These are phyloP conservation scores for Entophlyctis helioformis DNA, from an alignment of 192 early-diverging fungal species.

Conservation along the genomic window DNA sequence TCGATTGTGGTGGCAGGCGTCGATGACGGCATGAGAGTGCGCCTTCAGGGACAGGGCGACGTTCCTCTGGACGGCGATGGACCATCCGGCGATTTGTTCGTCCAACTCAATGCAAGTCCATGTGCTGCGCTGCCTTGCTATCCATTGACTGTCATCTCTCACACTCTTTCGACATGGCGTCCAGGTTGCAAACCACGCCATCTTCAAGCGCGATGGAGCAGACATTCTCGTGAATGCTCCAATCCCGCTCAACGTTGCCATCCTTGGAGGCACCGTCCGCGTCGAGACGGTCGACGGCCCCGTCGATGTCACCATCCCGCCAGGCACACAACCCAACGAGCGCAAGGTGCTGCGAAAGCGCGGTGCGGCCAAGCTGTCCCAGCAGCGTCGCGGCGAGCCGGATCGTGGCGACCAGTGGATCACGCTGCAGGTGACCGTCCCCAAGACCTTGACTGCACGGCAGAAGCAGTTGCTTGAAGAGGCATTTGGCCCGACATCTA, in stretches of 20 bases:
- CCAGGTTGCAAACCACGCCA: conserved; percentile 31
- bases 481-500: conserved; percentile 51
- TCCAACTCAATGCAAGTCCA: conserved; percentile 47
- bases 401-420: conserved; percentile 86
- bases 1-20: too few relatives aligned
- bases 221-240: conserved; percentile 63
- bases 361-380: conserved; percentile 56
- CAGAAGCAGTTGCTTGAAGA: conserved; percentile 35
- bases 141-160: conserved; percentile 16
- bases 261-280: conserved; percentile 74
- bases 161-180: conserved; percentile 4
- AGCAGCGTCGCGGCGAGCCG: conserved; percentile 1
- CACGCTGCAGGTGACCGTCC: conserved; percentile 70
- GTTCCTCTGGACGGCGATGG: conserved; percentile 63
- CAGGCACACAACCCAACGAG: conserved; percentile 86
- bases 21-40: conserved; percentile 70
- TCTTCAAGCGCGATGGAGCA: conserved; percentile 74
- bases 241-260: conserved; percentile 76
- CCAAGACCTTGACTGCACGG: conserved; percentile 37
- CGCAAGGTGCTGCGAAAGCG: conserved; percentile 62
- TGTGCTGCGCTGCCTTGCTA: too few relatives aligned
- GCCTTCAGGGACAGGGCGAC: conserved; percentile 71
- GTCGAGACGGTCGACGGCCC: conserved; percentile 94
- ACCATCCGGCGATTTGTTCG: conserved; percentile 69
- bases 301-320: conserved; percentile 76